A percentile compares a stretch with the other conserved stretches of the same genome.
Conservation (phyloP, 2,329 filamentous ascomycete genomes). For the Talaromyces islandicus region DNA sequence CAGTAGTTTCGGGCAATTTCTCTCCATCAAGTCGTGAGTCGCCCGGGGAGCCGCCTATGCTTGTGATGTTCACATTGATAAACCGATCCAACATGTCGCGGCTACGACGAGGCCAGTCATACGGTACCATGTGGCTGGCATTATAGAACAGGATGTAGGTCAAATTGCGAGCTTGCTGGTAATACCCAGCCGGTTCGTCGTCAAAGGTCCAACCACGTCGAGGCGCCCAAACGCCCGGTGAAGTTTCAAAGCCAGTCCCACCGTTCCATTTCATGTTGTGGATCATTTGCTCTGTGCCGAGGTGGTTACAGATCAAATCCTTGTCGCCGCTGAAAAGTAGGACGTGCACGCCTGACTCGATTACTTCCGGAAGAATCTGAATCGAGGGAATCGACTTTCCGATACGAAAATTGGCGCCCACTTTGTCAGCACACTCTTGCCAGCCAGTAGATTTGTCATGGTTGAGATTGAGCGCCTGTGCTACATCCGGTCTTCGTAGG, state of each 20-base stretch:
- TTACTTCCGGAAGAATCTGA: constrained; percentile 67
- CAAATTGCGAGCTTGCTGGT: constrained; percentile 89
- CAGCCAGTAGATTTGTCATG: constrained; percentile 78
- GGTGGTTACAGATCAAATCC: constrained; percentile 94
- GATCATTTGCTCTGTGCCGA: constrained; percentile 88
- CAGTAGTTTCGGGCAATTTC: constrained; percentile 69
- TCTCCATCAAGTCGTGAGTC: constrained; percentile 82
- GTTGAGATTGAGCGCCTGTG: constrained; percentile 74
- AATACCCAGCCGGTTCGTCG: constrained; percentile 78
- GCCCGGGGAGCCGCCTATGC: constrained; percentile 72
- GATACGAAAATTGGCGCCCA: constrained; percentile 65
- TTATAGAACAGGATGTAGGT: constrained; percentile 96
- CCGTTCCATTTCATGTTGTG: constrained; percentile 88
- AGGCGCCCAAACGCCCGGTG: constrained; percentile 84
- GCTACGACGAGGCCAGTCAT: constrained; percentile 77
- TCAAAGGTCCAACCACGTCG: constrained; percentile 92
- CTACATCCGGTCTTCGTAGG: constrained; percentile 73
- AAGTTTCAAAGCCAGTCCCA: constrained; percentile 82
- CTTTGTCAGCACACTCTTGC: constrained; percentile 80
- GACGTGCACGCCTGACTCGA: constrained; percentile 66
- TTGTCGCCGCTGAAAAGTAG: constrained; percentile 89
- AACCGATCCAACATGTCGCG: constrained; percentile 98
- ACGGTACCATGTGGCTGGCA: constrained; percentile 96
- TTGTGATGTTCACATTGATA: constrained; percentile 84
- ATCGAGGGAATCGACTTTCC: constrained; percentile 67